Base-by-base conservation (phyloP, 1,139 yeast genomes). In the Meyerozyma athensensis region DNA sequence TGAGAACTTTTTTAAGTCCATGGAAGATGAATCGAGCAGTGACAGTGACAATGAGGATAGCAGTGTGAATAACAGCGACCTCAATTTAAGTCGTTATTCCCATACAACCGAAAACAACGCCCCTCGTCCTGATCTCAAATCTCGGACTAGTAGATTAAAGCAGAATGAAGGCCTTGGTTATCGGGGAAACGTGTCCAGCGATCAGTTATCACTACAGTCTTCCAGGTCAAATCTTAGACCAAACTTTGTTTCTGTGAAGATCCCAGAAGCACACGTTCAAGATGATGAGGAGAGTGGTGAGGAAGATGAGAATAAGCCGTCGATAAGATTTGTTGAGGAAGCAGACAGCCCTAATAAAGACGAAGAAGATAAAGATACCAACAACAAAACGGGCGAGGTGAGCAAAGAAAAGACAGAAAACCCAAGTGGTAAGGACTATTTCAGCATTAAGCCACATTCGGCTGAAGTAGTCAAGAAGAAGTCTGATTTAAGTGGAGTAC, bases 181-280 rank as follows among this genome's bases (percentile, higher is more conserved):
- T 13, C 4, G 30, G 5, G 36, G 33, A 3, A 13, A 18, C 9
- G 34, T 28, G 12, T 43, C 53, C 4, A 39, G 50, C 1, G 64
- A 58, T 38, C 56, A 49, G 16, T 38, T 58, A 12, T 66, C 73
- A 4, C 53, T 53, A 26, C 57, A 57, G 42, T 66, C 68, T 4
- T 58, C 63, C 2, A 52, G 51, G 43, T 62, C 65, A 36, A 67
- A 58, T 55, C 65, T 56, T 52, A 68, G 78, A 35, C 94, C 95
- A 0, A 80, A 81, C 39, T 87, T 87, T 52, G 77, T 86, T 30
- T 85, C 95, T 1, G 81, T 79, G 36, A 82, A 87, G 35, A 74
- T 86, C 38, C 96, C 96, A 1, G 74, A 78, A 40, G 79, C 95
- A 0, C 78, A 74, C 46, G 74, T 86, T 2, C 63, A 80, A 34